These are phyloP conservation scores for Nicotiana rustica DNA, from an alignment of 305 asterid genomes.

Conservation along the genomic window DNA sequence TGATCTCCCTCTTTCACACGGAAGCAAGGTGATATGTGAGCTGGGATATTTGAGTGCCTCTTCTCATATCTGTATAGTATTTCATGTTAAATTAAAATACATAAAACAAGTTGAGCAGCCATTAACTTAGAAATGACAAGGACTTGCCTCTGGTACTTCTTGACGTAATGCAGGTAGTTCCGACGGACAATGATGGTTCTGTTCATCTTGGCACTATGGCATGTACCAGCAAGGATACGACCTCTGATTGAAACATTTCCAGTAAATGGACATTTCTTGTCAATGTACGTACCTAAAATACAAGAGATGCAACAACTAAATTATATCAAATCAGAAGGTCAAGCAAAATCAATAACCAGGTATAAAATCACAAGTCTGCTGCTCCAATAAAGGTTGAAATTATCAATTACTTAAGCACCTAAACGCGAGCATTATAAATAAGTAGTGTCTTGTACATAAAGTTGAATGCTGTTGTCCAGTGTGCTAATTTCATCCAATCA, in stretches of 20 bases:
- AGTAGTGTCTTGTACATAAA: not conserved
- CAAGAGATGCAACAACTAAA: not conserved
- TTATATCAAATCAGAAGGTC: not conserved
- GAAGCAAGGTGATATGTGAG: conserved; percentile 86
- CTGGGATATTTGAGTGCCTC: conserved; percentile 81
- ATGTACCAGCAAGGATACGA: conserved; percentile 76
- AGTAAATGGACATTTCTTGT: conserved; percentile 82
- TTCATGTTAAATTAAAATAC: not conserved
- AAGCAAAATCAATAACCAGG: not conserved
- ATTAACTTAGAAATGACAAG: not conserved
- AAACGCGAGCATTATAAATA: not conserved
- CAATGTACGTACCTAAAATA: conserved; percentile 62
- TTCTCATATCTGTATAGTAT: conserved; percentile 61
- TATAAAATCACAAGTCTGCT: not conserved
- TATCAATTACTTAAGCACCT: not conserved
- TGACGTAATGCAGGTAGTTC: conserved; percentile 75
- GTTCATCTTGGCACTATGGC: conserved; percentile 87
- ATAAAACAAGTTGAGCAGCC: not conserved
- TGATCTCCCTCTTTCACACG: conserved; percentile 86
- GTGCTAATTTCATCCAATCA: too few relatives aligned
- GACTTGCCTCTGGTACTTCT: conserved; percentile 71
- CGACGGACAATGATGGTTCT: conserved; percentile 74
- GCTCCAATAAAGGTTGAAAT: not conserved
- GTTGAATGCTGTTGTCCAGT: not conserved
- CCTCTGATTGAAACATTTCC: conserved; percentile 80